Evolutionary conservation across 495 filamentous ascomycete genomes (phyloP).

Genomic region (Melanomma pulvis-pyrius): DNA sequence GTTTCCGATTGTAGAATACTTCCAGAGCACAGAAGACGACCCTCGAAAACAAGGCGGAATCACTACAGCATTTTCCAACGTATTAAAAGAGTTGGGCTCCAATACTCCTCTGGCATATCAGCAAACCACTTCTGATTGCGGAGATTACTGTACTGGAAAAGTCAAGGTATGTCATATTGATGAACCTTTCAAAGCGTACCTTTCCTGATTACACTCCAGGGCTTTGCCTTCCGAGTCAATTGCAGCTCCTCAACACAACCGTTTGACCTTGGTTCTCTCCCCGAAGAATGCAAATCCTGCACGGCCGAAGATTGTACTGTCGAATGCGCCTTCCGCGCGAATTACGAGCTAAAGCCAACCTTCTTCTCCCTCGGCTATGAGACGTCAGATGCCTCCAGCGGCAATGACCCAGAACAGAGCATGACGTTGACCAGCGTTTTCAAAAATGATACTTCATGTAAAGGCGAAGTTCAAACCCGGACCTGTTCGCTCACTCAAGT

Average conservation of each 20-base stretch:
- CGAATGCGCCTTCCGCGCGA: neutral
- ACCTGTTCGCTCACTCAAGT: constrained; percentile 18
- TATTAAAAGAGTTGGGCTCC: constrained; percentile 7
- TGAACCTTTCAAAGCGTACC: neutral
- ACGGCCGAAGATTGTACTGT: neutral
- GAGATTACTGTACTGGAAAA: constrained; percentile 16
- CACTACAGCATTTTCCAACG: constrained; percentile 6
- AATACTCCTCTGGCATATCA: neutral
- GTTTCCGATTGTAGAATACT: constrained; percentile 11
- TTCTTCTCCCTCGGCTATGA: constrained; percentile 26
- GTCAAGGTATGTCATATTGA: constrained; percentile 22
- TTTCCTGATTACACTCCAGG: constrained; percentile 5
- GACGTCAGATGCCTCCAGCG: neutral
- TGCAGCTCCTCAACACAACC: constrained; percentile 6
- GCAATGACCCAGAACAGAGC: neutral
- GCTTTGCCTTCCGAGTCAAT: constrained; percentile 18
- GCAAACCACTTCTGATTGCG: constrained; percentile 4
- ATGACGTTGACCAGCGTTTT: constrained; percentile 7
- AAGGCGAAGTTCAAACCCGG: constrained; percentile 19
- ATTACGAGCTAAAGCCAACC: constrained; percentile 7
- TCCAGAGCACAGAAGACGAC: neutral
- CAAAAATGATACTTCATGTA: constrained; percentile 15
- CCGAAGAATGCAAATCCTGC: constrained; percentile 22
- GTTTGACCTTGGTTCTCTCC: constrained; percentile 22
- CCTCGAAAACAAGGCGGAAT: constrained; percentile 2